Evolutionary conservation across 1,139 yeast genomes (phyloP), one percentile per base, ranked within the genome.

Genomic region (Hansenula lynferdii): DNA sequence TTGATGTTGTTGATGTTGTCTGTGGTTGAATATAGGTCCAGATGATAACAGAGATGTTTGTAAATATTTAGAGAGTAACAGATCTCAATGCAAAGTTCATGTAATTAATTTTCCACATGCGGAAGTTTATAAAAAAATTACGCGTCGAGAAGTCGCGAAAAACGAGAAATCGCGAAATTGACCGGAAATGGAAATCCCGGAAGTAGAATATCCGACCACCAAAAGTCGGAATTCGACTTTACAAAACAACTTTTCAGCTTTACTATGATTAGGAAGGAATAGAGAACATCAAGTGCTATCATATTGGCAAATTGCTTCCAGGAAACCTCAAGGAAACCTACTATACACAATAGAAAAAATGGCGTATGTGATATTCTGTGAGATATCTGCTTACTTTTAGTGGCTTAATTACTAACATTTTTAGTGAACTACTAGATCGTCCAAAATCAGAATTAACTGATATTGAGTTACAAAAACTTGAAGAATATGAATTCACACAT

Each of bases 401-500:
- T n/a, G n/a, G n/a, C n/a, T n/a, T 48, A 48, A 45, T 49, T 25
- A 17, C 11, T 11, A 17, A 12, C 28, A n/a, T 26, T 3, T 35
- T 6, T 48, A 80, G 87, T 40, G 87, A 80, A 42, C 67, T 82
- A 34, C 64, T 77, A 43, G 84, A 81, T 53, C 77, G 82, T 48
- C 87, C 92, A 16, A 75, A 85, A 46, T 72, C 87, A 6, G 97
- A 90, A 53, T 72, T 90, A 40, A 78, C 89, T 6, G 89, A 84
- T 51, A 73, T 73, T 24, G 97, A 92, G 60, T 75, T 87, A 35
- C 81, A 78, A 40, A 81, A 78, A 52, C 69, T 89, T 31, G 97
- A 92, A 61, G 96, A 90, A 56, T 89, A 82, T 57, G 97, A 92
- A 61, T 85, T 87, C 56, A 70, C 77, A 41, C 80, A 87, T 62